Conservation (phyloP, 805 yeast species). For the Candida chilensis region DNA sequence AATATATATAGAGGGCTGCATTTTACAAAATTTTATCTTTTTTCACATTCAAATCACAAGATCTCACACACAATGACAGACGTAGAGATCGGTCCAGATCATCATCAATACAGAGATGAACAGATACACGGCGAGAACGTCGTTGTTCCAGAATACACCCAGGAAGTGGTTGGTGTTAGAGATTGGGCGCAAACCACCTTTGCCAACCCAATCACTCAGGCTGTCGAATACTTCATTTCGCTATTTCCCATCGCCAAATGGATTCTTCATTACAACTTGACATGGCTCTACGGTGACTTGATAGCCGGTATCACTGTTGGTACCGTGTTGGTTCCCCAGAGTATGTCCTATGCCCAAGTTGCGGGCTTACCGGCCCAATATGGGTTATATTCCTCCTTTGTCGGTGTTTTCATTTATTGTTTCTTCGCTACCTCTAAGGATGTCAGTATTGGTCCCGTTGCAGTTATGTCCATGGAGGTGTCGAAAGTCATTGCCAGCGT, state of each 20-base stretch:
- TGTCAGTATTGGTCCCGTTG: slow-evolving; percentile 94
- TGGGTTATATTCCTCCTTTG: slow-evolving; percentile 86
- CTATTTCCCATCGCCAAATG: slow-evolving; percentile 77
- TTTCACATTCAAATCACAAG: too few relatives aligned
- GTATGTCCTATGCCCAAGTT: slow-evolving; percentile 89
- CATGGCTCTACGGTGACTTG: slow-evolving; percentile 76
- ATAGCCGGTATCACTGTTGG: slow-evolving; percentile 94
- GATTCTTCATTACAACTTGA: slow-evolving; percentile 74
- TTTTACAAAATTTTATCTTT: too few relatives aligned
- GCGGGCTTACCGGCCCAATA: slow-evolving; percentile 78
- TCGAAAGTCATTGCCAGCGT: slow-evolving; percentile 69
- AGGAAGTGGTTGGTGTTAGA: slow-evolving; percentile 20
- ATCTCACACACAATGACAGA: too few relatives aligned
- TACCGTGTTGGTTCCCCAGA: slow-evolving; percentile 86
- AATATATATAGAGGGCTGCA: too few relatives aligned
- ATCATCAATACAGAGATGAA: too few relatives aligned
- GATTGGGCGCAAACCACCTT: slow-evolving; percentile 18
- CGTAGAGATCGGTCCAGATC: too few relatives aligned
- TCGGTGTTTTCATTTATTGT: slow-evolving; percentile 84
- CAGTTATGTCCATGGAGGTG: slow-evolving; percentile 87
- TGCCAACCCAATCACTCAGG: slow-evolving; percentile 26
- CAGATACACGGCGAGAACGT: too few relatives aligned
- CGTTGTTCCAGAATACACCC: slow-evolving; percentile 26
- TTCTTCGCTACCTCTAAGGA: slow-evolving; percentile 93
- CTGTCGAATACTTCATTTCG: slow-evolving; percentile 43